Evolutionary conservation across 2,329 filamentous ascomycete genomes (phyloP), one percentile per base, ranked within the genome.

Genomic region (Alternaria postmessia): DNA sequence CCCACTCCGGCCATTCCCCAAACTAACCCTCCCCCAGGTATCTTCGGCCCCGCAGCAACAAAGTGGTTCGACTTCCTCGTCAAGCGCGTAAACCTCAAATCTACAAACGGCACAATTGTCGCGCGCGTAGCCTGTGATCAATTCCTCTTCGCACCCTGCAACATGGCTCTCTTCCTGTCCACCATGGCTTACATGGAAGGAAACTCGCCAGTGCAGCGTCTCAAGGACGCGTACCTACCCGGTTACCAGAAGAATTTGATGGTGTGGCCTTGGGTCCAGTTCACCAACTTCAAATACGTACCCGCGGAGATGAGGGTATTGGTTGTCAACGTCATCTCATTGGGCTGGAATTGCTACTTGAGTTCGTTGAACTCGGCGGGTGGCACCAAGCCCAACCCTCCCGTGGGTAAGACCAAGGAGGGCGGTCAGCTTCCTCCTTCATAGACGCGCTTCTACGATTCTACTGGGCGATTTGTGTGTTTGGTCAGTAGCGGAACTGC

Each of bases 1-100:
- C 43, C 36, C 53, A 52, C 44, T 61, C 18, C 9, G 5, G 9
- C 24, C 5, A 42, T 16, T 1, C 18, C 47, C 41, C n/a, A 36
- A 47, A 20, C 24, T 36, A 47, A 42, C 43, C 51, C 64, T 54
- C 42, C 54, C 41, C 34, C 64, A 92, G 90, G 82, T 65, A 83
- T 97, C 79, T 97, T 97, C 80, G 94, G 94, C 34, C 94, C 94
- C 52, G 91, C 89, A 24, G 94, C 93, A 7, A 93, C 93, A 9
- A 91, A 87, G 53, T 97, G 94, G 94, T 96, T 91, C 84, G 84
- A 85, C 63, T 86, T 96, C 78, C 88, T 97, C 58, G 88, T 92
- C 72, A 86, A 86, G 60, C 85, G 88, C 66, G 86, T 97, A 68
- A 84, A 76, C 63, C 75, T 93, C 61, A 87, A 86, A 72, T 85